Evolutionary conservation across 371 early-diverging fungal species (phyloP), one percentile per base, ranked within the genome.

Genomic region (Nematocida sp.): DNA sequence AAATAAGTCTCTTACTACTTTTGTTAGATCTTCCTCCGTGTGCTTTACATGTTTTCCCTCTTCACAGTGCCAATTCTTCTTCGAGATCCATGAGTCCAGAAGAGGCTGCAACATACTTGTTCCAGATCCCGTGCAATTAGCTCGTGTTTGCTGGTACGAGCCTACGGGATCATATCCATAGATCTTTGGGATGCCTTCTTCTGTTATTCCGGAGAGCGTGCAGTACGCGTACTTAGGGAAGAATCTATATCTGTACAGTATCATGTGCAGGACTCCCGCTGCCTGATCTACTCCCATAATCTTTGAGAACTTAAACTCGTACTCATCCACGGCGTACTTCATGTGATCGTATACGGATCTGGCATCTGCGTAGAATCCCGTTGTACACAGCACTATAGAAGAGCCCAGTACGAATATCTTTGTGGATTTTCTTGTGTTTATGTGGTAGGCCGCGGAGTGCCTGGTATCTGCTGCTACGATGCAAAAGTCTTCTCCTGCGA

Each of bases 151-250:
- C 77, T 93, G 92, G 82, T 88, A 92, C 39, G 90, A 91, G 40
- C 99, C 99, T 38, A 97, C 89, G 26, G 94, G 91, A 84, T 99
- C 99, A 81, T 90, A 99, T 69, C 87, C 86, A 83, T 88, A 97
- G 1, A 97, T 89, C 18, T 87, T 88, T 35, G 67, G 61, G 30
- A 78, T 80, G 84, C 90, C 94, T 32, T 92, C 84, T 40, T 88
- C 87, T 79, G 94, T 93, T 30, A 95, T 81, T 50, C 98, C 99
- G 13, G 91, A 92, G 50, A 99, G 76, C 38, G 89, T 87, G 83
- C 89, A 89, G 86, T 89, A 93, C 66, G 89, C 88, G 80, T 93
- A 97, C 86, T 94, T 95, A 0, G 97, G 95, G 88, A 99, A 97
- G 86, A 96, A 95, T 45, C 99, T 89, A 80, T 89, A 89, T 39